Conservation (phyloP, 371 early-diverging fungal genomes). For the Choanephora cucurbitarum region DNA sequence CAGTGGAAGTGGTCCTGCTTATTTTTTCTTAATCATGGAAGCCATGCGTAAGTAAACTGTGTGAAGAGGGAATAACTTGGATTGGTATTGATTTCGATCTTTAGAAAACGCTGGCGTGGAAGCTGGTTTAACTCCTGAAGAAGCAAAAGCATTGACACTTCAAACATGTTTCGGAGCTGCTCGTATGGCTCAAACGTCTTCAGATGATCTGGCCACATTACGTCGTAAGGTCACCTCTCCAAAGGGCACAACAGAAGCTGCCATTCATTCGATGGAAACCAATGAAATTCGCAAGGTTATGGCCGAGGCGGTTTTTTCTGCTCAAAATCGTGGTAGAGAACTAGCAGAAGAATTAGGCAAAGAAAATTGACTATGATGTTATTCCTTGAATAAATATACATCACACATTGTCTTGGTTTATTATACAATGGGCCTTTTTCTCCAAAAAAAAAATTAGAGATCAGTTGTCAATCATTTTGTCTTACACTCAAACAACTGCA, state of each 20-base stretch:
- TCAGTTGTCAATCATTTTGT: no score
- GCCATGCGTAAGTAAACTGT: slow-evolving; percentile 61
- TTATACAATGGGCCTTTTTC: no score
- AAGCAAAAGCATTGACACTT: slow-evolving; percentile 78
- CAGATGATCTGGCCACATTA: slow-evolving; percentile 76
- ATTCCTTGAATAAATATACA: no score
- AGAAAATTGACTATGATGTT: slow-evolving; percentile 28
- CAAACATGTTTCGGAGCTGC: slow-evolving; percentile 93
- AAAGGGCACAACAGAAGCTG: slow-evolving; percentile 93
- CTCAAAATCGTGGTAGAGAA: slow-evolving; percentile 68
- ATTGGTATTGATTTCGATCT: background rate
- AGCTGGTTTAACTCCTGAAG: slow-evolving; percentile 75
- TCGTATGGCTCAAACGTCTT: slow-evolving; percentile 74
- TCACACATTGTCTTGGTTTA: no score
- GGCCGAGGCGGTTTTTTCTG: slow-evolving; percentile 67
- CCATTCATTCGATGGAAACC: slow-evolving; percentile 75
- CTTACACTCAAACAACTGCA: no score
- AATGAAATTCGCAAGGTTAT: slow-evolving; percentile 59
- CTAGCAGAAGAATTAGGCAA: slow-evolving; percentile 70
- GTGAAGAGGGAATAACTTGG: background rate
- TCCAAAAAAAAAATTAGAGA: no score
- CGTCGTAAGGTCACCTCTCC: slow-evolving; percentile 90
- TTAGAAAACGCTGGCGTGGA: slow-evolving; percentile 76
- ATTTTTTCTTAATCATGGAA: slow-evolving; percentile 92
- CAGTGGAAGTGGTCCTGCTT: slow-evolving; percentile 91